Base-by-base conservation (phyloP, 805 yeast genomes). In the Saccharomycopsis babjevae region DNA sequence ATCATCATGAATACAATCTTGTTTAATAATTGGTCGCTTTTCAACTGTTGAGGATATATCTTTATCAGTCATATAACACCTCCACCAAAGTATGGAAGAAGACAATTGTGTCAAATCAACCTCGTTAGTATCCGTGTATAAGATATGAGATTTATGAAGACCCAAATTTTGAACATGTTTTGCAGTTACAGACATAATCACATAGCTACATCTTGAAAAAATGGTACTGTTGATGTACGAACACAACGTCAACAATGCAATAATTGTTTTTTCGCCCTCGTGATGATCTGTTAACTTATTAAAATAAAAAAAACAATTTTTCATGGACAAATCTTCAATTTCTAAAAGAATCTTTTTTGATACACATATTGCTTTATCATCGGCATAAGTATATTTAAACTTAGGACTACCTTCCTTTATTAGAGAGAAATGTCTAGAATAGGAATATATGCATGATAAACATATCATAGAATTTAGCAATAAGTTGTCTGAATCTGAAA, bases 271-370 rank as follows among this genome's bases (percentile, higher is more conserved):
- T n/a, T 54, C 55, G n/a, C 61, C 61, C 13, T 57, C 61, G 25
- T 52, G 40, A 22, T 50, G 36, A 13, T 57, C 58, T n/a, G 43
- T 28, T 15, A 62, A 16, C 36, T 57, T 59, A 8, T 52, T 52
- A 28, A 62, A 60, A 50, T 59, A 59, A 42, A 54, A 59, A 30
- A 62, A 62, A 36, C 64, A 62, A 36, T 60, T 60, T 25, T 57
- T 62, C 62, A 62, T 57, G 1, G 62, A 36, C 20, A 22, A 43
- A n/a, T 39, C 20, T 18, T 62, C 64, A 22, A 62, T 22, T 39
- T 58, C 59, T 16, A 25, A 52, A 13, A 61, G 25, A 36, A 34
- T 42, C 8, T 56, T n/a, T 25, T 39, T 56, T 13, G 62, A 59
- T 32, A 46, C 40, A 28, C 22, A 32, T 20, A 58, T 30, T 20